These are phyloP conservation scores for Aspergillus panamensis DNA, from an alignment of 495 filamentous ascomycete genomes.

Conservation along the genomic window DNA sequence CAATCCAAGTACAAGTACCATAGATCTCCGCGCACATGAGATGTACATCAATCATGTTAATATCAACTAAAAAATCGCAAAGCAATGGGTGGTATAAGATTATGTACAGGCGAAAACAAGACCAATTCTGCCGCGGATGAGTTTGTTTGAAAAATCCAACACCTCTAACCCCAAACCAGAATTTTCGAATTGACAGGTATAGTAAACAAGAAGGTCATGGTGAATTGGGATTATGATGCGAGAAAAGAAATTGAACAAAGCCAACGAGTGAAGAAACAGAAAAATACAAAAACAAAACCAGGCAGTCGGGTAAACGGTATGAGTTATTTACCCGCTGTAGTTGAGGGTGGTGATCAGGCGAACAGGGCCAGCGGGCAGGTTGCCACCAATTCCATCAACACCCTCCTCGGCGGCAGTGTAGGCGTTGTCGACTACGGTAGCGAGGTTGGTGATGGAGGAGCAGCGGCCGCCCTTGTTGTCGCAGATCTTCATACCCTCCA, in stretches of 20 bases:
- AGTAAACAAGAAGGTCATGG: neutral
- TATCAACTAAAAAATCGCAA: slow-evolving; percentile 5
- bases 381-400: slow-evolving; percentile 29
- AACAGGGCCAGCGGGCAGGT: slow-evolving; percentile 22
- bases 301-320: slow-evolving; percentile 3
- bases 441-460: slow-evolving; percentile 33
- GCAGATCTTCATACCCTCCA: slow-evolving; percentile 46
- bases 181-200: slow-evolving; percentile 5
- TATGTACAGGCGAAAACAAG: slow-evolving; percentile 9
- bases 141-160: neutral
- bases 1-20: too few relatives aligned
- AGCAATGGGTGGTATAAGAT: slow-evolving; percentile 12
- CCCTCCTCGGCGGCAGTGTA: slow-evolving; percentile 32
- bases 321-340: slow-evolving; percentile 25
- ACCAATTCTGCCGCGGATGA: neutral
- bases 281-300: slow-evolving; percentile 19
- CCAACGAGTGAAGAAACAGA: neutral
- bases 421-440: slow-evolving; percentile 30
- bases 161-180: slow-evolving; percentile 8
- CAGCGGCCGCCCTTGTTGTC: slow-evolving; percentile 28
- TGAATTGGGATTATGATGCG: too few relatives aligned
- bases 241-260: too few relatives aligned
- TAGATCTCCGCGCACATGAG: neutral
- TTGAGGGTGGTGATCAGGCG: slow-evolving; percentile 37
- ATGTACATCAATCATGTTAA: slow-evolving; percentile 12